Evolutionary conservation across 176 grass and related monocot genomes (phyloP), one percentile per base, ranked within the genome.

Genomic region (Alloteropsis semialata): DNA sequence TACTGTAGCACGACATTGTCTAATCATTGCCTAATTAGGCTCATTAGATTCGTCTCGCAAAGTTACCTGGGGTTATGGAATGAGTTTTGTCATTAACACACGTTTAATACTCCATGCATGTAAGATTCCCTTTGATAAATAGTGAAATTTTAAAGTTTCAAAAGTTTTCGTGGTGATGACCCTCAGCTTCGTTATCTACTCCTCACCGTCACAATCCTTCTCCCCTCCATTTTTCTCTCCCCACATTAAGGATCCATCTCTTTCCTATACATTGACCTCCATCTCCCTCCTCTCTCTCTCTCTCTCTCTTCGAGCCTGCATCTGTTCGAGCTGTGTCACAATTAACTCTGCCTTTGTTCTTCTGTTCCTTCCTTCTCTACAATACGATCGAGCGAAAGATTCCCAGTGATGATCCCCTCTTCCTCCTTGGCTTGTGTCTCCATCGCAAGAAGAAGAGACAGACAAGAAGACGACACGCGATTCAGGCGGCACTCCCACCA

Each of bases 201-300:
- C 15, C 24, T 57, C 49, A 34, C 7, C 74, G 0, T 3, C n/a
- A 27, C 42, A 39, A 48, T 41, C 63, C 29, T 42, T 34, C 72
- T 24, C 33, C 22, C 55, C 62, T 43, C 76, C 76, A 60, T 67
- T 81, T 76, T 80, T 62, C 32, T 74, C 68, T 55, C 64, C 78
- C 65, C 65, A 5, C 84, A 60, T 67, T 82, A 83, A 78, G 84
- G 88, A 73, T 86, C 83, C 78, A 77, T 46, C 88, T n/a, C 41
- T 30, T 39, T 77, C 61, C 33, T 6, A 80, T 39, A 33, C 69
- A 81, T 81, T 58, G 69, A 81, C 59, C 65, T 2, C 8, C 19
- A 69, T 30, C 33, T 9, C 58, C 12, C 22, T 22, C 43, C 27
- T 16, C 27, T 36, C 25, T 50, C 79, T 46, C n/a, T 10, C 48